phyloP scores from a whole-genome alignment of 176 grass and related monocot genomes.

The Lolium multiflorum region DNA sequence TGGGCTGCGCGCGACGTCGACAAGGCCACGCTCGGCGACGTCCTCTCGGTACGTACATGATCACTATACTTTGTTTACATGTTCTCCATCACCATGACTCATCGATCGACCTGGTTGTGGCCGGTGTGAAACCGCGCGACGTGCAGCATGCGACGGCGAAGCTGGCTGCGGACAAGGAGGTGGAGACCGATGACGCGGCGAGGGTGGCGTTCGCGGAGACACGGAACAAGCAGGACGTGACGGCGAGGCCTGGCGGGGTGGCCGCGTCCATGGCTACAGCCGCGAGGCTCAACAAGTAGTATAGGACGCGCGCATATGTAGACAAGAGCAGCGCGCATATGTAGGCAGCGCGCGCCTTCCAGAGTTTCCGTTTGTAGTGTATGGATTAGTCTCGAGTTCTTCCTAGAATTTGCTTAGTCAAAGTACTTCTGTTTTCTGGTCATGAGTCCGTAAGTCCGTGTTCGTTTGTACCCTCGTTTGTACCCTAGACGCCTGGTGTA shows the following conservation, averaged over 20 bases:
- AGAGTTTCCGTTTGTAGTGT: neutral
- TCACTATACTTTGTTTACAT: neutral
- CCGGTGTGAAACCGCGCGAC: neutral
- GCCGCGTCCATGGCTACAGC: slow-evolving; percentile 55
- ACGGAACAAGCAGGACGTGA: slow-evolving; percentile 49
- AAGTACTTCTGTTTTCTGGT: fast-evolving
- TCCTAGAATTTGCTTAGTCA: no score
- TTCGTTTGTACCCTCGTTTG: no score
- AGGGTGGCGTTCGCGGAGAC: slow-evolving; percentile 55
- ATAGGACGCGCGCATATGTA: neutral
- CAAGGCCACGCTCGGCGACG: slow-evolving; percentile 68
- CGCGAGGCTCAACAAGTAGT: slow-evolving; percentile 58
- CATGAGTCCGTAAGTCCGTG: no score
- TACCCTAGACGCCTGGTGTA: no score
- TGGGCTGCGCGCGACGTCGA: slow-evolving; percentile 33
- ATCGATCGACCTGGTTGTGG: neutral
- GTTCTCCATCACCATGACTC: neutral
- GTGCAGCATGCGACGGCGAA: slow-evolving; percentile 58
- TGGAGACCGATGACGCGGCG: slow-evolving; percentile 58
- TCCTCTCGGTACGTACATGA: slow-evolving; percentile 52
- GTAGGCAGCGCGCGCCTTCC: neutral
- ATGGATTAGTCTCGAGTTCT: no score
- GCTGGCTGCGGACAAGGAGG: slow-evolving; percentile 61
- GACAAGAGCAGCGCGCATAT: neutral
- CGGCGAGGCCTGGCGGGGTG: slow-evolving; percentile 49